Evolutionary conservation across 225 moss, liverwort and hornwort genomes (phyloP), one percentile per base, ranked within the genome.

Genomic region (Marchantia polymorpha): DNA sequence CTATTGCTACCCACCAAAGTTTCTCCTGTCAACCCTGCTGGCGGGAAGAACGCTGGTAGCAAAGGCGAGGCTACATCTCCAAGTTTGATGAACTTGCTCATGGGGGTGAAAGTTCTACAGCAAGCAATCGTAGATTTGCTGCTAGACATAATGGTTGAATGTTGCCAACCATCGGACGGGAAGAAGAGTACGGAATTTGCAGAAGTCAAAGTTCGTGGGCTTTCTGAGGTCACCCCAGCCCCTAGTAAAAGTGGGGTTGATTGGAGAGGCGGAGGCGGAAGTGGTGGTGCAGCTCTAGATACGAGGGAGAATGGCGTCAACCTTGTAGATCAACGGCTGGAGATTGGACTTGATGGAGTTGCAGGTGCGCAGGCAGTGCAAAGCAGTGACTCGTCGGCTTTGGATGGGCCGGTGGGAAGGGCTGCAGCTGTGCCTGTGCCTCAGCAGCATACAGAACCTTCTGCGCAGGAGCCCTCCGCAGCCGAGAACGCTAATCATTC

Each of bases 301-400:
- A 91, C 91, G 30, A 91, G 95, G 83, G 99, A 95, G 77, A 89
- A 85, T 83, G 93, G 93, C 74, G 78, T 91, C 69, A 91, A 88
- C 84, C 83, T 91, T 74, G 92, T 99, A 72, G 93, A 99, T 78
- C 99, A 95, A 84, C 91, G 99, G 83, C 89, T 99, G 81, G 99
- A 99, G 84, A 89, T 95, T 84, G 95, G 93, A 82, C 91, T 90
- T 82, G 95, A 99, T 89, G 99, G 99, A 82, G 81, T 92, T 85
- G 91, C 93, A 83, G 99, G 99, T 84, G 85, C 93, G 81, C 95
- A 95, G 93, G 99, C 99, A 90, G 95, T 99, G 93, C 99, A 99
- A 91, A 99, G 99, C 91, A 95, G 99, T 89, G 95, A 99, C 92
- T 95, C 90, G 90, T 91, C 91, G 89, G 90, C 90, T 74, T 86